Base-by-base conservation (phyloP, 768 basidiomycete species). In the Psilocybe subaeruginosa region DNA sequence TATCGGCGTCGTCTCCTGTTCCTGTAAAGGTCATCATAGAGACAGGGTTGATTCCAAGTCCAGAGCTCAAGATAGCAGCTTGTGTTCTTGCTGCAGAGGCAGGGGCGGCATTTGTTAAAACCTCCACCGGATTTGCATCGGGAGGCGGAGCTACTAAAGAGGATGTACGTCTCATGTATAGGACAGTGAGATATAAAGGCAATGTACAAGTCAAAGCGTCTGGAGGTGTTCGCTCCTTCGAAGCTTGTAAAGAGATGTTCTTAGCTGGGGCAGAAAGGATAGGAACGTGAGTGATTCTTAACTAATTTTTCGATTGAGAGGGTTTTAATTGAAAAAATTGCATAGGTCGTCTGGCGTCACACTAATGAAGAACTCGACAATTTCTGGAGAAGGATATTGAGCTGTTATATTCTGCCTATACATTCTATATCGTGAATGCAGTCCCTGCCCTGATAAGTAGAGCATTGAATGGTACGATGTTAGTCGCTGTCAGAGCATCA, bases 11-110 rank as follows among this genome's bases (percentile, higher is more conserved):
- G 1, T 56, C 61, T 6, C 70, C 70, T 0, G 61, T 74, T 29
- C 73, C 74, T 1, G 79, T 84, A 48, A 84, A 85, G 62, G 82
- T 84, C 41, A 85, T 85, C 63, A 72, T 85, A 9, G 83, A 85
- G 59, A 84, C 83, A 1, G 72, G 75, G 3, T 73, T 83, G n/a
- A 72, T 85, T 3, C 73, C 78, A 3, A 75, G 77, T 23, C 72
- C 75, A 23, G 75, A 81, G 58, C 61, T 68, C 16, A 83, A 82
- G 65, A 74, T 84, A 27, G 79, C 80, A 0, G 82, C 78, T 2
- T 79, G 75, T 3, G 76, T 79, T 54, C 67, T 84, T 4, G 76
- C 81, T 3, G 80, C 81, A 4, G 81, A 82, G 65, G 82, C 83
- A 0, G 82, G 82, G 5, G 83, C 82, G 0, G 70, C 73, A 0